Conservation (phyloP, 2,329 filamentous ascomycete species). For the Xylaria sp. region DNA sequence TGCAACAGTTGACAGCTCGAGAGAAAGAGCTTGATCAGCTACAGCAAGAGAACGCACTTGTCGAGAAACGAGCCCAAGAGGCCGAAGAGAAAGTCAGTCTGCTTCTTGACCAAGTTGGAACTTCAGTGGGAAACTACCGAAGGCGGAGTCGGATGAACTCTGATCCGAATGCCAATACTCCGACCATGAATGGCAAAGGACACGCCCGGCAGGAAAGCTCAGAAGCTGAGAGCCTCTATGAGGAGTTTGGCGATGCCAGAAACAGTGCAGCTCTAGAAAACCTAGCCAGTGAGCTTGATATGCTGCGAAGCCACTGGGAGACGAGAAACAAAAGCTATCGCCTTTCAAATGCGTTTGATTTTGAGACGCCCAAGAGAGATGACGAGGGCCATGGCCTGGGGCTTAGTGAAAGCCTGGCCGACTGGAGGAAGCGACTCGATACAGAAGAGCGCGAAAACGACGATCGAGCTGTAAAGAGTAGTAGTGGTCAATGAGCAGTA, state of each 20-base stretch:
- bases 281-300: constrained; percentile 91
- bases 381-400: constrained; percentile 60
- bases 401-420: constrained; percentile 77
- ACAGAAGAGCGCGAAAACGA: constrained; percentile 57
- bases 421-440: constrained; percentile 84
- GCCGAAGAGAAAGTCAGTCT: constrained; percentile 94
- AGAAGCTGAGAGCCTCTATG: constrained; percentile 72
- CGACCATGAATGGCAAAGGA: constrained; percentile 51
- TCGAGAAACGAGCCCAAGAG: constrained; percentile 87
- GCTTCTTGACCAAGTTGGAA: constrained; percentile 92
- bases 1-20: constrained; percentile 68
- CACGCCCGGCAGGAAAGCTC: constrained; percentile 63
- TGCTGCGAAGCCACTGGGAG: constrained; percentile 91
- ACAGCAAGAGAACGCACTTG: constrained; percentile 80
- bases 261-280: constrained; percentile 83
- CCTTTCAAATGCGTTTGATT: constrained; percentile 88
- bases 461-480: constrained; percentile 36
- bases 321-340: constrained; percentile 95
- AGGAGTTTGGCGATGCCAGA: constrained; percentile 64
- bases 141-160: constrained; percentile 74
- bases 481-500: constrained; percentile 34
- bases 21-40: constrained; percentile 81
- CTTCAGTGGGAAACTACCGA: constrained; percentile 93
- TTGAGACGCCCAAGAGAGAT: constrained; percentile 67
- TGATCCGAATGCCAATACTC: constrained; percentile 56